These are phyloP conservation scores for Lonicera japonica DNA, from an alignment of 129 eudicot genomes.

Conservation along the genomic window DNA sequence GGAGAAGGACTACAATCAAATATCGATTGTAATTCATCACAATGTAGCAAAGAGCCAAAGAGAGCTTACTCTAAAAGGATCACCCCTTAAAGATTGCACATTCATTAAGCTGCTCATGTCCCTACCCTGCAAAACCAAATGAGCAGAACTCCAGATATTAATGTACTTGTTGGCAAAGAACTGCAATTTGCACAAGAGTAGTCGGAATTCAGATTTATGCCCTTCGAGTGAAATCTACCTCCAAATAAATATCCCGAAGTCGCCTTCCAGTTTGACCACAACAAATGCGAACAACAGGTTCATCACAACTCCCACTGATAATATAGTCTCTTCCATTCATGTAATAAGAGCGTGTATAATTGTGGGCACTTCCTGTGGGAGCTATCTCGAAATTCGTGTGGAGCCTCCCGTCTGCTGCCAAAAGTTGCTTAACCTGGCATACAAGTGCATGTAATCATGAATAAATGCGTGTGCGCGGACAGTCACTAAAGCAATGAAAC, in stretches of 20 bases:
- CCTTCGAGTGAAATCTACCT: conserved; percentile 24
- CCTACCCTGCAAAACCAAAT: conserved; percentile 42
- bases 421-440: conserved; percentile 74
- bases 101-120: conserved; percentile 44
- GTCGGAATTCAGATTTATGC: neutral
- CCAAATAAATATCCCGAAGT: conserved; percentile 61
- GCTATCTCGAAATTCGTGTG: conserved; percentile 71
- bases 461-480: too few relatives aligned
- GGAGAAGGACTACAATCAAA: too few relatives aligned
- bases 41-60: neutral
- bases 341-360: conserved; percentile 81
- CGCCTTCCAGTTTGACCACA: conserved; percentile 92
- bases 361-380: conserved; percentile 62
- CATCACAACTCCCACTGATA: conserved; percentile 79
- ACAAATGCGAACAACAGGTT: conserved; percentile 69
- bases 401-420: conserved; percentile 78
- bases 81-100: conserved; percentile 91
- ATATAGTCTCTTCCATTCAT: conserved; percentile 92
- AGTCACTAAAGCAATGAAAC: too few relatives aligned
- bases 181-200: neutral
- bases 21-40: neutral
- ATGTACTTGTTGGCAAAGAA: neutral
- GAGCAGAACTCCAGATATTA: neutral
- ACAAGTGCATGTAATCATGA: neutral
- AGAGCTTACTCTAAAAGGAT: conserved; percentile 70